Evolutionary conservation across 768 basidiomycete species (phyloP), one percentile per base, ranked within the genome.

Genomic region (Kwoniella mangroviensis): DNA sequence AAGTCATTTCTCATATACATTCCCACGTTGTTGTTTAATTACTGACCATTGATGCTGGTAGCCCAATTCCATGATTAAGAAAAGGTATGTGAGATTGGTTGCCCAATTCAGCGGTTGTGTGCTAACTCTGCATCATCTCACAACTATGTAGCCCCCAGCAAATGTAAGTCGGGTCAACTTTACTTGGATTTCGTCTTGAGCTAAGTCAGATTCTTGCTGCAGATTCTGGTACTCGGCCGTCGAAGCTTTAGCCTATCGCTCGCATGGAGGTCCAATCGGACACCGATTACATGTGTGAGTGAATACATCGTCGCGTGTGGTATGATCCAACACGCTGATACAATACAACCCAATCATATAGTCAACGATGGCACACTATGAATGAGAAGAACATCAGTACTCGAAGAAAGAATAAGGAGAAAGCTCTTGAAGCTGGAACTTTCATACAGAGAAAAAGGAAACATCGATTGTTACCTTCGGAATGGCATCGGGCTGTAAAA

Each of bases 151-250:
- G 68, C 34, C 43, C 62, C 10, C n/a, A 41, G 21, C 61, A 57
- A 24, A 40, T 63, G 60, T 59, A 52, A 66, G 59, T 40, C 7
- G 19, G 11, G 6, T 49, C 45, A 12, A 19, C 21, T 17, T 4
- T 22, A 21, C 11, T 19, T 51, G 6, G 53, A 57, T 58, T 19
- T 17, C 0, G 19, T 24, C 6, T 13, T 49, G 3, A n/a, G n/a
- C 34, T 54, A 49, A 34, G 40, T 7, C 13, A 51, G 13, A 17
- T 49, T 2, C 0, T 21, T n/a, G 10, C 13, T 11, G 55, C 43
- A 76, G 75, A 22, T 76, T 64, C 51, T 54, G 40, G 42, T 24
- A 42, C 4, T 54, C 70, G 4, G 75, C 75, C 2, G 75, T 76
- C 5, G 60, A 68, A 65, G 70, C 70, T 4, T 60, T 76, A 13